Base-by-base conservation (phyloP, 768 basidiomycete species). In the Cystofilobasidium ferigula region DNA sequence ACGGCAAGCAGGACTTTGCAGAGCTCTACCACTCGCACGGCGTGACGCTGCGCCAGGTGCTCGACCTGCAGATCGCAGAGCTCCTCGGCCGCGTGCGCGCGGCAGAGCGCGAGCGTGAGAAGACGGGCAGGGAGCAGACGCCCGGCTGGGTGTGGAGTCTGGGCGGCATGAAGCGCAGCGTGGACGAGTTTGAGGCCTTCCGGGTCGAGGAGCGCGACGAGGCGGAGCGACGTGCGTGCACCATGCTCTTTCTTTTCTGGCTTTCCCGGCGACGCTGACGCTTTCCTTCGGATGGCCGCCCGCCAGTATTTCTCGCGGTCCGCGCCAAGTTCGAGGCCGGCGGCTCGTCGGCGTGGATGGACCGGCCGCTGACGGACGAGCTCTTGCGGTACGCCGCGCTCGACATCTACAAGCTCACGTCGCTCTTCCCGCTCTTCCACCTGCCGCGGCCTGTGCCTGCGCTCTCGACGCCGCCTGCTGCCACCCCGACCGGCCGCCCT, bases 51-150 rank as follows among this genome's bases (percentile, higher is more conserved):
- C 68, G 71, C 13, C 73, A 74, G 18, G 74, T 80, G 13, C 65
- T 80, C 14, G 79, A 80, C 66, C 73, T 80, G 34, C 79, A 80
- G 64, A 71, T 80, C 18, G 79, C 74, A 2, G 79, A 79, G 64
- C 73, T 79, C 61, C 62, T 69, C 36, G 76, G 75, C 0, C 75
- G 77, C 12, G 51, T 69, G 14, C 54, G 75, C 24, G 69, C 71
- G 4, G 74, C 72, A 2, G 75, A 76, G 48, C 63, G 62, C 57
- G 73, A 70, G 58, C 70, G 71, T 28, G 58, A 26, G 26, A 56
- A 56, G 1, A 20, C 38, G 14, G 38, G 38, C 38, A 58, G 57
- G 22, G 35, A 38, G 26, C 28, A 54, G 13, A 16, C 28, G 28
- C 13, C 51, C 1, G 58, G 40, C 24, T 60, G 58, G 58, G 40